Percentiles rank a stretch among this genome's conserved stretches.
phyloP scores from a whole-genome alignment of 2,329 filamentous ascomycete genomes.

The Fusarium staphyleae region DNA sequence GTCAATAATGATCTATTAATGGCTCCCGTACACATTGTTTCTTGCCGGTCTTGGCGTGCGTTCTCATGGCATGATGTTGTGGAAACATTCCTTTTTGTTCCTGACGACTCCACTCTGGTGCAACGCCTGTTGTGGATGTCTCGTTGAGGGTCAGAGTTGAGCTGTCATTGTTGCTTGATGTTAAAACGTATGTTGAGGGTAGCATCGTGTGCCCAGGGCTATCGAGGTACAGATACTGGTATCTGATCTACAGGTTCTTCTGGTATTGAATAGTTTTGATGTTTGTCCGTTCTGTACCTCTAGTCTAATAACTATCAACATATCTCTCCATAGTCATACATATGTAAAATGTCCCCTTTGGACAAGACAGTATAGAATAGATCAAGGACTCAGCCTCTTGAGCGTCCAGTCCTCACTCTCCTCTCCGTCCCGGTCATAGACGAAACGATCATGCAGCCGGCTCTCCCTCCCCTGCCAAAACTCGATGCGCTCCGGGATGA shows the following conservation, averaged over 20 bases:
- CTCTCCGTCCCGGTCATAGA: slow-evolving; percentile 71
- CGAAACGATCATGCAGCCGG: slow-evolving; percentile 91
- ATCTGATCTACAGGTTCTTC: background rate
- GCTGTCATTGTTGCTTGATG: background rate
- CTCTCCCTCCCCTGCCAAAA: slow-evolving; percentile 96
- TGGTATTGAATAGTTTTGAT: too few species aligned
- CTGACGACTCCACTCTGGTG: background rate
- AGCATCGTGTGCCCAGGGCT: too few species aligned
- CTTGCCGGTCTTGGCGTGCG: background rate
- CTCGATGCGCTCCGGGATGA: slow-evolving; percentile 86
- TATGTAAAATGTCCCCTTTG: too few species aligned
- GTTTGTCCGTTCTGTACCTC: background rate
- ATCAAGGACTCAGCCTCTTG: slow-evolving; percentile 72
- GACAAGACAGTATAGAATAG: too few species aligned
- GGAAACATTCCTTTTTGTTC: background rate
- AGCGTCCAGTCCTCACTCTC: slow-evolving; percentile 64
- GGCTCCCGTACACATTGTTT: slow-evolving; percentile 2
- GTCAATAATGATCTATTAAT: slow-evolving; percentile 33
- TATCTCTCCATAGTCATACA: too few species aligned
- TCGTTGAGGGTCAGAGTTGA: background rate
- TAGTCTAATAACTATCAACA: slow-evolving; percentile 1
- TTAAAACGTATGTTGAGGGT: too few species aligned
- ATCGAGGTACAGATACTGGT: too few species aligned
- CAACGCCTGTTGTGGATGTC: background rate
- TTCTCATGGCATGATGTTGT: slow-evolving; percentile 2